phyloP scores from a whole-genome alignment of 257 asterid species.

The Echites panduratus region DNA sequence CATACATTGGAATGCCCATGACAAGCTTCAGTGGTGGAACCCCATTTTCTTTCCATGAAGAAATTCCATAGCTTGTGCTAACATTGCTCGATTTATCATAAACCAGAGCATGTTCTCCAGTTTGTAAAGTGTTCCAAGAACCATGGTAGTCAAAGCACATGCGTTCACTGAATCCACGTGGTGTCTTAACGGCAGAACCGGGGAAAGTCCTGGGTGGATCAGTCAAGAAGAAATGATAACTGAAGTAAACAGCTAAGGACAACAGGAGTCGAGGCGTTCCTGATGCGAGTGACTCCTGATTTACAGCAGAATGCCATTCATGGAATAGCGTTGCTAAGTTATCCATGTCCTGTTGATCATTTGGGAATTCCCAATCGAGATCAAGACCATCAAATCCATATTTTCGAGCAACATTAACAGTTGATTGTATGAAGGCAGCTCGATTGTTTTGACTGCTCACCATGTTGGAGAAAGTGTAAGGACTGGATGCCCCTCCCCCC shows the following conservation, averaged over 20 bases:
- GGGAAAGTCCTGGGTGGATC: slow-evolving; percentile 25
- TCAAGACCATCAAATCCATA: slow-evolving; percentile 51
- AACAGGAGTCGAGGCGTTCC: slow-evolving; percentile 32
- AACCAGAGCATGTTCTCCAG: slow-evolving; percentile 53
- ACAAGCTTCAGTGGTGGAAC: slow-evolving; percentile 33
- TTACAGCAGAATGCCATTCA: slow-evolving; percentile 9
- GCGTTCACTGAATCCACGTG: slow-evolving; percentile 44
- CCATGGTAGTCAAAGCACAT: slow-evolving; percentile 50
- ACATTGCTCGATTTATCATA: slow-evolving; percentile 42
- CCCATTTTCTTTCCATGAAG: slow-evolving; percentile 40
- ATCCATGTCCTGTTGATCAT: slow-evolving; percentile 30
- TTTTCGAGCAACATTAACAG: slow-evolving; percentile 33
- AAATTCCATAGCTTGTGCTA: slow-evolving; percentile 53
- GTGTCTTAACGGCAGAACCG: slow-evolving; percentile 11
- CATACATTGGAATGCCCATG: slow-evolving; percentile 61
- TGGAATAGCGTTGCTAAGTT: slow-evolving; percentile 35
- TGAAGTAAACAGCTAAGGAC: slow-evolving; percentile 48
- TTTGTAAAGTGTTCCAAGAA: slow-evolving; percentile 42
- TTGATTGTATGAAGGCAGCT: slow-evolving; percentile 45
- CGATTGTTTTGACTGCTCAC: slow-evolving; percentile 15
- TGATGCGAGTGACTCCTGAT: slow-evolving; percentile 14
- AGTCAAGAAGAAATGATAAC: slow-evolving; percentile 28
- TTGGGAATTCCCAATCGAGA: slow-evolving; percentile 64
- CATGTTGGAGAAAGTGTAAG: slow-evolving; percentile 25
- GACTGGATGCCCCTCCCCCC: slow-evolving; percentile 39